Evolutionary conservation across 768 basidiomycete species (phyloP).

Genomic region (Kwoniella europaea): DNA sequence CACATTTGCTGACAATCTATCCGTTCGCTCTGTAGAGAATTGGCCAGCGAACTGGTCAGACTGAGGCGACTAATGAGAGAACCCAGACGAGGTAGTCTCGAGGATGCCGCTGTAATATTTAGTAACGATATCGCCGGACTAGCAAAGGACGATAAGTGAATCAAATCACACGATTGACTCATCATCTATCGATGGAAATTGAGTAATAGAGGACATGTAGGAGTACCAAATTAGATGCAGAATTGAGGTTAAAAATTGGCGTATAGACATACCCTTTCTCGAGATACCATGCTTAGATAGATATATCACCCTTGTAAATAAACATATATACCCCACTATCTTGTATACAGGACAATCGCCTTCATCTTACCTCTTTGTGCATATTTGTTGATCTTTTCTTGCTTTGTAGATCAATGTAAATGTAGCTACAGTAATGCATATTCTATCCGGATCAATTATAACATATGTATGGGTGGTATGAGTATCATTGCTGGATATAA

Average conservation of each 20-base stretch:
- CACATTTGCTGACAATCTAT: background rate
- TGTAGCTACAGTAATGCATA: background rate
- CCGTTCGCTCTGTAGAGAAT: slow-evolving; percentile 21
- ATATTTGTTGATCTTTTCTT: background rate
- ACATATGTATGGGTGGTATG: background rate
- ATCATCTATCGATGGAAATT: too few species aligned
- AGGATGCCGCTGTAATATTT: slow-evolving; percentile 20
- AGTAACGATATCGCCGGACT: slow-evolving; percentile 11
- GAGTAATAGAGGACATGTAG: too few species aligned
- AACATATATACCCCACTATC: background rate
- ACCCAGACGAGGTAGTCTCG: slow-evolving; percentile 19
- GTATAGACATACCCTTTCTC: background rate
- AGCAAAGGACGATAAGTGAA: background rate
- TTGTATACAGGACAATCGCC: background rate
- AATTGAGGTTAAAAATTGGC: too few species aligned
- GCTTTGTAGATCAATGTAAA: background rate
- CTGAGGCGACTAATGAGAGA: slow-evolving; percentile 44
- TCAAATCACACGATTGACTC: too few species aligned
- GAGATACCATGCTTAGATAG: background rate
- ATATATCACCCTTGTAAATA: background rate
- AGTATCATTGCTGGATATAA: background rate
- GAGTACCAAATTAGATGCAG: too few species aligned
- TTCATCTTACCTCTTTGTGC: background rate
- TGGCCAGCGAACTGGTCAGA: slow-evolving; percentile 38
- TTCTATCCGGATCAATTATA: background rate